Conservation (phyloP, 1,284 basidiomycete genomes). For the Ustilago trichophora region DNA sequence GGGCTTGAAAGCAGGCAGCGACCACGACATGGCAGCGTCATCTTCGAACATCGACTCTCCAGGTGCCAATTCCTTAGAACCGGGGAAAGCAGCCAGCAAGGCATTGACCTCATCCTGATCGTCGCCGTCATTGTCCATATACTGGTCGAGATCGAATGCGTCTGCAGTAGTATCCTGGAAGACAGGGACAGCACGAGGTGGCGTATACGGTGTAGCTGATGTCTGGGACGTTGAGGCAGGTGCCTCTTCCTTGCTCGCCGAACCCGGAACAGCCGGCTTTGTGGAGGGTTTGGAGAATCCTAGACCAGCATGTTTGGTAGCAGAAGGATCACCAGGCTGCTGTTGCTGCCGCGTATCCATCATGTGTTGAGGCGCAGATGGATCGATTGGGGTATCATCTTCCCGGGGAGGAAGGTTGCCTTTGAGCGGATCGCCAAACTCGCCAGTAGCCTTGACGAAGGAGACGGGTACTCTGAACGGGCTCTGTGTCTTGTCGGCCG, state of each 20-base stretch:
- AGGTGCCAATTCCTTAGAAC: constrained; percentile 37
- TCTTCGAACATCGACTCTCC: constrained; percentile 43
- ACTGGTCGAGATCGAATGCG: constrained; percentile 14
- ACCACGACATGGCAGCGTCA: constrained; percentile 11
- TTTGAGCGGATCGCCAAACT: constrained; percentile 36
- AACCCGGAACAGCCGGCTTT: no score
- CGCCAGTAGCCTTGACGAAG: constrained; percentile 54
- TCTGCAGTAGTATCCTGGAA: constrained; percentile 3
- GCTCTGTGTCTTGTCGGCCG: constrained; percentile 21
- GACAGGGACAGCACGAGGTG: constrained; percentile 6
- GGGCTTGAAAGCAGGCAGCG: constrained; percentile 26
- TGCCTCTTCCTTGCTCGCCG: background rate
- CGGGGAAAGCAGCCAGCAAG: constrained; percentile 46
- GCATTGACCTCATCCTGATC: constrained; percentile 46
- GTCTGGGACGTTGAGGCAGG: background rate
- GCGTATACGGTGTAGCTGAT: constrained; percentile 15
- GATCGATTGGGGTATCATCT: background rate
- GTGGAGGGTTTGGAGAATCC: constrained; percentile 35
- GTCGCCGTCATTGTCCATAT: background rate
- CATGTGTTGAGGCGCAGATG: constrained; percentile 11
- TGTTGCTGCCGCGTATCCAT: constrained; percentile 10
- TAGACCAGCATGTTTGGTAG: constrained; percentile 36
- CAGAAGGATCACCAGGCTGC: constrained; percentile 13
- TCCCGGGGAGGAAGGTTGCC: constrained; percentile 23
- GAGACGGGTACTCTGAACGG: constrained; percentile 44